phyloP scores from a whole-genome alignment of 768 basidiomycete genomes.

The Grammothele lineata region DNA sequence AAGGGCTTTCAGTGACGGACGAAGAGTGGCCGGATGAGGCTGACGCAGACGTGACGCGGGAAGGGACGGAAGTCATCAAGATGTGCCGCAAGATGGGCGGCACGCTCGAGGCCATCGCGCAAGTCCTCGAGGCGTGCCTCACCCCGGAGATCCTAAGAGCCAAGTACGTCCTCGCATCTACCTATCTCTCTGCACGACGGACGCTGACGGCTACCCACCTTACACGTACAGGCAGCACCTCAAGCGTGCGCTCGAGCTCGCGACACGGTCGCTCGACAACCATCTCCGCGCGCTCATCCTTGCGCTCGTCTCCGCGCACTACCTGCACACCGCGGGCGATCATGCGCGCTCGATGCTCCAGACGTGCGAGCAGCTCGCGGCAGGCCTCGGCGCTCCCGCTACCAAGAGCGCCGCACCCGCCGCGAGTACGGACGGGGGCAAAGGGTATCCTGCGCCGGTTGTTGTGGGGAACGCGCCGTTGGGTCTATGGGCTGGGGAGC shows the following conservation, averaged over 20 bases:
- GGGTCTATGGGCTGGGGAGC: slow-evolving; percentile 70
- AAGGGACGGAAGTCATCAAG: slow-evolving; percentile 33
- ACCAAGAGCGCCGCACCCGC: slow-evolving; percentile 21
- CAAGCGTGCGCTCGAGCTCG: slow-evolving; percentile 56
- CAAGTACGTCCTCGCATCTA: slow-evolving; percentile 43
- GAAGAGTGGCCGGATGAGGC: slow-evolving; percentile 18
- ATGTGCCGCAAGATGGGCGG: slow-evolving; percentile 48
- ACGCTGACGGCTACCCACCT: background rate
- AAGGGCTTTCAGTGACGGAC: slow-evolving; percentile 11
- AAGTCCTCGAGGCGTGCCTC: slow-evolving; percentile 46
- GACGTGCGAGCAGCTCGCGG: slow-evolving; percentile 66
- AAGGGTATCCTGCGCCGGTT: slow-evolving; percentile 6
- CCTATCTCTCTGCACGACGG: background rate
- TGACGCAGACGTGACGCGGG: slow-evolving; percentile 29
- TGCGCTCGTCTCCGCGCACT: slow-evolving; percentile 65
- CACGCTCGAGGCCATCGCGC: slow-evolving; percentile 49
- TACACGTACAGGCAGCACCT: slow-evolving; percentile 42
- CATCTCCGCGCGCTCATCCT: slow-evolving; percentile 68
- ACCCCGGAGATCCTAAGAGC: slow-evolving; percentile 53
- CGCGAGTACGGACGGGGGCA: slow-evolving; percentile 4
- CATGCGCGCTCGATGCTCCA: slow-evolving; percentile 63
- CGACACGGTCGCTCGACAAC: slow-evolving; percentile 60
- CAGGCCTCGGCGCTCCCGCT: slow-evolving; percentile 56
- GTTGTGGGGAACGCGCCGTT: slow-evolving; percentile 63
- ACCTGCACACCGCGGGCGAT: slow-evolving; percentile 64